A percentile compares a stretch with the other conserved stretches of the same genome.
These are phyloP conservation scores for Mortierella polycephala DNA, from an alignment of 371 early-diverging fungal genomes.

Conservation along the genomic window DNA sequence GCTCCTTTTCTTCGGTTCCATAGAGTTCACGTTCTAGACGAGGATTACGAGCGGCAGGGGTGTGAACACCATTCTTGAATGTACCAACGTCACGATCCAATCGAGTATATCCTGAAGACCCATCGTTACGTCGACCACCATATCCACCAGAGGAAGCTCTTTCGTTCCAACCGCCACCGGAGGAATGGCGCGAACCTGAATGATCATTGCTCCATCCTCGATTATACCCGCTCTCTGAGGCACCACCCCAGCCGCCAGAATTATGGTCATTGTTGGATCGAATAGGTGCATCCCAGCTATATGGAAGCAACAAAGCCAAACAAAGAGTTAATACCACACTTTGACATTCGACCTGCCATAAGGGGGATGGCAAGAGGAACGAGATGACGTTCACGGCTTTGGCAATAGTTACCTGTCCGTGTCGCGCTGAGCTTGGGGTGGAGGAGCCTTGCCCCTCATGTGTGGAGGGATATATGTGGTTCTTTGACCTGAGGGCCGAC, in stretches of 20 bases:
- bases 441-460: conserved; percentile 57
- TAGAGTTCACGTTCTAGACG: conserved; percentile 83
- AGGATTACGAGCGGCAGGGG: conserved; percentile 76
- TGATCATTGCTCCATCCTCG: conserved; percentile 51
- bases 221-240: conserved; percentile 53
- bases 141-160: conserved; percentile 59
- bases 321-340: background rate
- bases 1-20: conserved; percentile 78
- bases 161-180: conserved; percentile 45
- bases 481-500: conserved; percentile 32
- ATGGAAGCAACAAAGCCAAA: background rate
- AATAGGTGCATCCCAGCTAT: conserved; percentile 45
- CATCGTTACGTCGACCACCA: conserved; percentile 63
- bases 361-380: background rate
- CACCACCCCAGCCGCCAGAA: conserved; percentile 44
- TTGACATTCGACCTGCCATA: background rate
- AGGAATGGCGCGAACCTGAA: conserved; percentile 19
- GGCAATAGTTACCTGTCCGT: conserved; percentile 30
- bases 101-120: conserved; percentile 45
- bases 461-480: conserved; percentile 67
- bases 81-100: conserved; percentile 66
- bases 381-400: background rate
- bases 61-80: conserved; percentile 82
- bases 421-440: conserved; percentile 13
- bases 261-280: conserved; percentile 21